phyloP scores from a whole-genome alignment of 169 alveolate genomes.

The Cyclospora cayetanensis region DNA sequence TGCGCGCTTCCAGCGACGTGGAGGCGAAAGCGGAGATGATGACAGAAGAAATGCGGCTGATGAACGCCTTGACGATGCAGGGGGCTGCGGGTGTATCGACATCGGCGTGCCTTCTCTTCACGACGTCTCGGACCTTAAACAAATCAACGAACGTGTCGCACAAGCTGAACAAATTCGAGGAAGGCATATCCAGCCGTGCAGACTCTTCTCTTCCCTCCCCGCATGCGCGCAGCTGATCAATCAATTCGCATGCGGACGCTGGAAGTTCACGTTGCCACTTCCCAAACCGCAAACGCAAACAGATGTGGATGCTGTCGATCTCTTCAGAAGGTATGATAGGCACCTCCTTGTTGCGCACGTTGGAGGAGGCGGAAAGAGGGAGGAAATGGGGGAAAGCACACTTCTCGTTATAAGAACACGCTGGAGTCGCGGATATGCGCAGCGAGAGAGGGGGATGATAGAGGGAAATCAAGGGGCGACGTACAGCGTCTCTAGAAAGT shows the following conservation, averaged over 20 bases:
- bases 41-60: not conserved
- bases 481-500: no score
- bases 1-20: not conserved
- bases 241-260: conserved; percentile 28
- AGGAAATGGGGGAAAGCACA: no score
- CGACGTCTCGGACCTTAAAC: not conserved
- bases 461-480: no score
- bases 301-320: no score
- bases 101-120: not conserved
- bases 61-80: not conserved
- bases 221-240: conserved; percentile 24
- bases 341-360: no score
- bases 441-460: no score
- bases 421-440: no score
- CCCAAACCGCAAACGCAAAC: no score
- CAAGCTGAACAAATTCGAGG: not conserved
- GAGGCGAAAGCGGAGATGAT: not conserved
- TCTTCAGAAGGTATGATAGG: no score
- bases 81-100: not conserved
- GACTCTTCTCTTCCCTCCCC: conserved; percentile 7
- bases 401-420: no score
- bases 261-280: not conserved
- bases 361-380: no score
- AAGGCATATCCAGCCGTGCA: conserved; percentile 4
- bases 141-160: not conserved